phyloP scores from a whole-genome alignment of 1,284 basidiomycete genomes.

The Thecaphora thlaspeos region DNA sequence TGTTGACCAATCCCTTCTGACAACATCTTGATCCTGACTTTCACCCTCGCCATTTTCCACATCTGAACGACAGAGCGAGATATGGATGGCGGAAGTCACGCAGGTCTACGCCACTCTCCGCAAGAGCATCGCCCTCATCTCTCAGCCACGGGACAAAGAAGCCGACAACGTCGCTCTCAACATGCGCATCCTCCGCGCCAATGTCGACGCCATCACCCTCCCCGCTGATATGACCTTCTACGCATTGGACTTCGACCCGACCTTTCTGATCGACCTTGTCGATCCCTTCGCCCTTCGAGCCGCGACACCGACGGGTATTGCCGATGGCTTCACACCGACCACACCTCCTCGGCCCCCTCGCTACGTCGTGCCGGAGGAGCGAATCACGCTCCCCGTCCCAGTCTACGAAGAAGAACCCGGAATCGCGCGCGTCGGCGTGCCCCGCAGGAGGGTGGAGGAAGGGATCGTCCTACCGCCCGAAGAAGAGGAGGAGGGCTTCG shows the following conservation, averaged over 20 bases:
- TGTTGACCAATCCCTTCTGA: background rate
- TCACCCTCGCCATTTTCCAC: background rate
- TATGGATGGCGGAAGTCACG: background rate
- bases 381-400: conserved; percentile 20
- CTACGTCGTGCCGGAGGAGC: conserved; percentile 17
- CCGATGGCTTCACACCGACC: background rate
- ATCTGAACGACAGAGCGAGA: background rate
- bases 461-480: conserved; percentile 4
- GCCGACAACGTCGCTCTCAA: no score
- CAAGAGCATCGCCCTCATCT: conserved; percentile 5
- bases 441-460: conserved; percentile 14
- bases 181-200: conserved; percentile 17
- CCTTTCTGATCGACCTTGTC: background rate
- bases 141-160: background rate
- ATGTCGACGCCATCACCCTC: conserved; percentile 23
- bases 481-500: conserved; percentile 15
- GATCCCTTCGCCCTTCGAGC: background rate
- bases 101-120: conserved; percentile 22
- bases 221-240: conserved; percentile 22
- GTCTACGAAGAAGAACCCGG: conserved; percentile 19
- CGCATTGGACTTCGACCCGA: conserved; percentile 25
- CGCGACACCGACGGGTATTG: background rate
- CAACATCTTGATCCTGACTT: background rate
- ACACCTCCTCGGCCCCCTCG: background rate
- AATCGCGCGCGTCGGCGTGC: conserved; percentile 13